Evolutionary conservation across 768 basidiomycete species (phyloP), one percentile per base, ranked within the genome.

Genomic region (Suillus sp.): DNA sequence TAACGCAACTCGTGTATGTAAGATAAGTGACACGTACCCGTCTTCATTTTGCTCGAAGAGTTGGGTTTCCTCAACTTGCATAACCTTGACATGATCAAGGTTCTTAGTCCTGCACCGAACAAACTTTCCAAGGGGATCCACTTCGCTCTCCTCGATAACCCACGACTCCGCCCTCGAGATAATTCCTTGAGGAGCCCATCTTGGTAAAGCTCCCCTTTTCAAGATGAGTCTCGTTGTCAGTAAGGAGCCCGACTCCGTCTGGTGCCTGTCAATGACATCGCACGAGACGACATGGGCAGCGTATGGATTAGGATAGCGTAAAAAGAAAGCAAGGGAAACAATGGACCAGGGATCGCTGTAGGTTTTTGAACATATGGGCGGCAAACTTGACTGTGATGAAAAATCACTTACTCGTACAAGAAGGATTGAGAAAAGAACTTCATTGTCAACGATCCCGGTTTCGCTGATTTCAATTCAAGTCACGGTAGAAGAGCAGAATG

Each of bases 291-390:
- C 90, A 78, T 99, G 96, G 42, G 91, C 82, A 7, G 96, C 93
- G 71, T 93, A 94, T 56, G 96, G 95, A 74, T 97, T 98, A 4
- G 96, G 96, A 77, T 97, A 99, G 66, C 96, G 91, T 64, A 97
- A 81, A 74, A 96, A 96, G 81, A 91, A 97, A 14, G 96, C 96
- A 66, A 96, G 83, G 22, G 96, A 88, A 64, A 96, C 92, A 68
- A 92, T 96, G 62, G 92, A 83, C 87, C 96, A 95, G 75, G 95
- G 86, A 85, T 97, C 93, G 83, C 95, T 95, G 69, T 8, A 18
- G 18, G 65, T 57, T 18, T 63, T 61, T 53, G 68, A 73, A 25
- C 69, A 69, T 63, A 62, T 42, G 64, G 48, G 30, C 25, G 20
- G 18, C 6, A 20, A 27, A 37, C 4, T 0, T 57, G 25, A 20